phyloP scores from a whole-genome alignment of 345 rosid species.

The Gossypium rotundifolium region DNA sequence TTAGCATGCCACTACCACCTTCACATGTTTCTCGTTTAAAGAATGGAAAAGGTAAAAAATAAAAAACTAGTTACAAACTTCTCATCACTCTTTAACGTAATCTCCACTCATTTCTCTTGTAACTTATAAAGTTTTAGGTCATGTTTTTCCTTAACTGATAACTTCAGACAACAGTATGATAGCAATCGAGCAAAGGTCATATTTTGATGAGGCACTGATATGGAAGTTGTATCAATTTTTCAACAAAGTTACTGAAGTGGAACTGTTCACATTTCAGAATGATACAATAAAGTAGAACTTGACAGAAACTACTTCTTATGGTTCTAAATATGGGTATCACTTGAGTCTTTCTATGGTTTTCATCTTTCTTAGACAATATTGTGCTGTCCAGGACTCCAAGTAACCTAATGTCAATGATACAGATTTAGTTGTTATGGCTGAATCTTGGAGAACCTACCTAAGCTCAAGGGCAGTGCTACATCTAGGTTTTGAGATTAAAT shows the following conservation, averaged over 20 bases:
- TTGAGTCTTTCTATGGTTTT: background rate
- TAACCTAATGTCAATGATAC: background rate
- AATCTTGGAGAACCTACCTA: slow-evolving; percentile 3
- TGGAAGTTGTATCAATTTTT: background rate
- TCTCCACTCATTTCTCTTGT: background rate
- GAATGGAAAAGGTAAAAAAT: background rate
- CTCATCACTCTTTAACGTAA: background rate
- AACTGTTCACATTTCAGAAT: background rate
- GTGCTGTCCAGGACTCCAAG: background rate
- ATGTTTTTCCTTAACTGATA: slow-evolving; percentile 2
- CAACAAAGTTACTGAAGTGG: background rate
- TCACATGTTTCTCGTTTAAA: background rate
- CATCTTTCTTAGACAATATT: background rate
- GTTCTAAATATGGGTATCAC: background rate
- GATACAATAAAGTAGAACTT: background rate
- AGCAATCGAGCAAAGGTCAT: background rate
- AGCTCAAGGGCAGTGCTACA: background rate
- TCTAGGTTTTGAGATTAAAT: background rate
- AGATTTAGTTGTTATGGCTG: background rate
- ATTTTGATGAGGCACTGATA: background rate
- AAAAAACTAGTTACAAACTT: background rate
- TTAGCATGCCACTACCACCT: background rate
- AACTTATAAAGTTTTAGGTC: background rate
- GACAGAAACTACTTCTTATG: background rate
- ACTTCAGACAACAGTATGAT: background rate